Conservation (phyloP, 352 stramenopile genomes). For the Paralagenidium karlingii region DNA sequence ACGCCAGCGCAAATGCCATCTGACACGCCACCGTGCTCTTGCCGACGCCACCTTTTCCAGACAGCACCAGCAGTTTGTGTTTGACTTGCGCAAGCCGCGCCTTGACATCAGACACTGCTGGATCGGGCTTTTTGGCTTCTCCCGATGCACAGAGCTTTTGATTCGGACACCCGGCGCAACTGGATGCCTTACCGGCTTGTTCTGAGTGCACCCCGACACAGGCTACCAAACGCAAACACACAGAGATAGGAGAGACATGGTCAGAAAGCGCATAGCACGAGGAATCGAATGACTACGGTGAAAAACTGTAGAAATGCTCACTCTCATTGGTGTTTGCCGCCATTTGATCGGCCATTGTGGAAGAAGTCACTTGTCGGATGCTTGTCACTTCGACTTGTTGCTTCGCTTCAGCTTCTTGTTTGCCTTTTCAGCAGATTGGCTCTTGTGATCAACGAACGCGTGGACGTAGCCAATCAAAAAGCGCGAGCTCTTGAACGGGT, state of each 20-base stretch:
- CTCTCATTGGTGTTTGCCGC: conserved; percentile 58
- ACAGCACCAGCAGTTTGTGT: conserved; percentile 98
- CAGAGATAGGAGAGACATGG: background rate
- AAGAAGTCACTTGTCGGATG: too few species aligned
- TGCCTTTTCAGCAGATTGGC: too few species aligned
- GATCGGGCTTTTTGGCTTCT: conserved; percentile 74
- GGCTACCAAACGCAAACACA: conserved; percentile 11
- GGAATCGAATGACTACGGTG: too few species aligned
- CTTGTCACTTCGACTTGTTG: too few species aligned
- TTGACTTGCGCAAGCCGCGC: conserved; percentile 76
- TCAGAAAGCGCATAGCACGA: background rate
- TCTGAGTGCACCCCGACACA: conserved; percentile 94
- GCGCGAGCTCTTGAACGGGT: too few species aligned
- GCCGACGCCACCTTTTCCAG: conserved; percentile 98
- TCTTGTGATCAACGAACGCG: too few species aligned
- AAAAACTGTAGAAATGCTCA: conserved; percentile 7
- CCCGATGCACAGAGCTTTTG: conserved; percentile 92
- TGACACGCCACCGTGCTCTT: conserved; percentile 99
- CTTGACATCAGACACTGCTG: conserved; percentile 66
- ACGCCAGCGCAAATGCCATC: conserved; percentile 92
- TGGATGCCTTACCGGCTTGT: conserved; percentile 87
- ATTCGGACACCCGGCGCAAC: conserved; percentile 97
- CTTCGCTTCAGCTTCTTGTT: too few species aligned
- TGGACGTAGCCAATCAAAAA: too few species aligned
- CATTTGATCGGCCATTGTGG: conserved; percentile 25